Evolutionary conservation across 2,329 filamentous ascomycete genomes (phyloP), one percentile per base, ranked within the genome.

Genomic region (Ceratocystis cubensis): DNA sequence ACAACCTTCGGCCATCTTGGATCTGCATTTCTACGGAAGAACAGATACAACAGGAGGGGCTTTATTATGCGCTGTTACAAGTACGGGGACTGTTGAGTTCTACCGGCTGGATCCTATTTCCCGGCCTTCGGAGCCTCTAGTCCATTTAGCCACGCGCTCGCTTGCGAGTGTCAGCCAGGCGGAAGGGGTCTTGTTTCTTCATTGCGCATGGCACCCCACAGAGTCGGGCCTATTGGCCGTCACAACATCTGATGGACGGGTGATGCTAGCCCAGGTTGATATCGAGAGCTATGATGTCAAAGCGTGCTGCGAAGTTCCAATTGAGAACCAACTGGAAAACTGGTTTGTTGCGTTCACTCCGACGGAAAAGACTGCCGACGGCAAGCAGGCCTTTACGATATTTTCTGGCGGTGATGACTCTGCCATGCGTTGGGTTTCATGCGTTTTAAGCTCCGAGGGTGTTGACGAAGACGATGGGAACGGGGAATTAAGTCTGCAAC

Each of bases 381-480:
- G 69, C 20, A 65, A 69, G 2, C 68, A 71, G 44, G 61, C 69
- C 2, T 74, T 78, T 64, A 78, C 76, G 0, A 69, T 87, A 3
- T 85, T 85, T 69, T 89, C 87, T 1, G 90, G 91, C 8, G 88
- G 89, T 30, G 90, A 96, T 71, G 89, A 94, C 73, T 85, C 84
- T 10, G 77, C 76, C n/a, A 74, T 88, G 44, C 77, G 84, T 69
- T 82, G 76, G 70, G 75, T 74, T 22, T 75, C 74, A 1, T 80
- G 72, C 68, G 44, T 64, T 25, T 48, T 68, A 8, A 28, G 57
- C 15, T 10, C 56, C 10, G 63, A 62, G 20, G 6, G n/a, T 10
- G 10, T 28, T 4, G 53, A 66, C 8, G 73, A 69, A 67, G 66
- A 70, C n/a, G 63, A 66, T 2, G 50, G 62, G 2, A 64, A 69